Evolutionary conservation across 805 yeast genomes (phyloP).

Genomic region (Teunomyces panamensis): DNA sequence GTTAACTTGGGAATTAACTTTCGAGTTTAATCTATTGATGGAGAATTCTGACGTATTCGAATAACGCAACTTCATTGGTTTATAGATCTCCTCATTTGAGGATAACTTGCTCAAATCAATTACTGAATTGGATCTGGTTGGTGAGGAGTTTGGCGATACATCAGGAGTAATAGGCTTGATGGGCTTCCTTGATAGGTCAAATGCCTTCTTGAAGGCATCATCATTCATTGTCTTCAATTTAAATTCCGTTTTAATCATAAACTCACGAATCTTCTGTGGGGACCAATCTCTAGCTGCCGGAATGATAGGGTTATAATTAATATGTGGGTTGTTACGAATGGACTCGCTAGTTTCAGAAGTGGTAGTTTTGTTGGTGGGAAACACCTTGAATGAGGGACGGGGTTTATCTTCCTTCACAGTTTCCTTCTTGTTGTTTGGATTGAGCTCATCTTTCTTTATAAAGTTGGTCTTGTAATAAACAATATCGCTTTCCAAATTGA

Average conservation of each 20-base stretch:
- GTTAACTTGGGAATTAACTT: slow-evolving; percentile 40
- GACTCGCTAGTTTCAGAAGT: slow-evolving; percentile 7
- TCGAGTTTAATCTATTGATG: slow-evolving; percentile 34
- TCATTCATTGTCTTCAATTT: slow-evolving; percentile 35
- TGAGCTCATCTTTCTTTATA: slow-evolving; percentile 33
- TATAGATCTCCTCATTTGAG: slow-evolving; percentile 33
- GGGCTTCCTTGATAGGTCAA: slow-evolving; percentile 31
- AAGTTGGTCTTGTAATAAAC: slow-evolving; percentile 45
- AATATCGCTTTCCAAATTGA: slow-evolving; percentile 41
- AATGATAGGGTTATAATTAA: slow-evolving; percentile 29
- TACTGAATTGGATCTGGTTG: slow-evolving; percentile 39
- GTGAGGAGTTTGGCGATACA: slow-evolving; percentile 41
- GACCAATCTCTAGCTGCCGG: slow-evolving; percentile 41
- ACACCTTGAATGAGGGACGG: slow-evolving; percentile 34
- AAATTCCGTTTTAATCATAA: slow-evolving; percentile 31
- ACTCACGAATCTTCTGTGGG: slow-evolving; percentile 26
- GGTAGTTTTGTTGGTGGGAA: slow-evolving; percentile 13
- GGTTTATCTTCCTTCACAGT: slow-evolving; percentile 19
- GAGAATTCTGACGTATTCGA: slow-evolving; percentile 39
- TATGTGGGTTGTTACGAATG: slow-evolving; percentile 8
- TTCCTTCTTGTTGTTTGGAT: slow-evolving; percentile 7
- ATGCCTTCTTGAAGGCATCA: slow-evolving; percentile 34
- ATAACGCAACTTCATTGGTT: slow-evolving; percentile 38
- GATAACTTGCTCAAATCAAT: slow-evolving; percentile 36
- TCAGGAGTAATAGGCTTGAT: slow-evolving; percentile 37